Evolutionary conservation across 2,329 filamentous ascomycete species (phyloP).

Genomic region (Aspergillus calidoustus): DNA sequence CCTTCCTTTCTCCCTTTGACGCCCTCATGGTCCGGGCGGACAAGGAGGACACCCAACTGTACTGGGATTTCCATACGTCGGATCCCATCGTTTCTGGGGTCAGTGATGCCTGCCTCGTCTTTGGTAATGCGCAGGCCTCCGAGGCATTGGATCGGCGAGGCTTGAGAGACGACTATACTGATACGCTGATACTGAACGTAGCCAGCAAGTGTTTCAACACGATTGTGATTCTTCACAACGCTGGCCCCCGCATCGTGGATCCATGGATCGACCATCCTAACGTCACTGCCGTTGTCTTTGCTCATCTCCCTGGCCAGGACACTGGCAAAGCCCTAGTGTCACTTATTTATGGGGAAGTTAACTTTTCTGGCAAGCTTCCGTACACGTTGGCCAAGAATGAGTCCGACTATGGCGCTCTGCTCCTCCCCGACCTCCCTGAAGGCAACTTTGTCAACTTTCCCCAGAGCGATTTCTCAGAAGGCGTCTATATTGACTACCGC

Average conservation of each 20-base stretch:
- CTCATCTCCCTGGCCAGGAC: slow-evolving; percentile 66
- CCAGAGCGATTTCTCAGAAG: too few relatives aligned
- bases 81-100: slow-evolving; percentile 53
- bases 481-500: too few relatives aligned
- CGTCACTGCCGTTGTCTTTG: slow-evolving; percentile 66
- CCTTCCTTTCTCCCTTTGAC: slow-evolving; percentile 59
- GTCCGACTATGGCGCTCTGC: slow-evolving; percentile 44
- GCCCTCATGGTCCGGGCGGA: slow-evolving; percentile 58
- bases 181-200: slow-evolving; percentile 60
- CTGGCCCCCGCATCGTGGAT: slow-evolving; percentile 60
- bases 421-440: neutral
- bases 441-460: neutral
- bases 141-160: slow-evolving; percentile 42
- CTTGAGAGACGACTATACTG: slow-evolving; percentile 48
- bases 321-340: slow-evolving; percentile 61
- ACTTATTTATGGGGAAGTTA: slow-evolving; percentile 62
- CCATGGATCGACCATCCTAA: slow-evolving; percentile 65
- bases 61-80: slow-evolving; percentile 61
- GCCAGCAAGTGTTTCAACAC: slow-evolving; percentile 65
- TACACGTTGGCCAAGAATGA: slow-evolving; percentile 66
- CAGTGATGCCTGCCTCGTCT: slow-evolving; percentile 51
- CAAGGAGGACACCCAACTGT: slow-evolving; percentile 61
- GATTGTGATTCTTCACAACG: slow-evolving; percentile 68
- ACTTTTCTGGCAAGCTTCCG: slow-evolving; percentile 63
- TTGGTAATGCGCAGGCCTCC: slow-evolving; percentile 58